phyloP scores from a whole-genome alignment of 2,329 filamentous ascomycete genomes.

The Ceratocystis ficicola region DNA sequence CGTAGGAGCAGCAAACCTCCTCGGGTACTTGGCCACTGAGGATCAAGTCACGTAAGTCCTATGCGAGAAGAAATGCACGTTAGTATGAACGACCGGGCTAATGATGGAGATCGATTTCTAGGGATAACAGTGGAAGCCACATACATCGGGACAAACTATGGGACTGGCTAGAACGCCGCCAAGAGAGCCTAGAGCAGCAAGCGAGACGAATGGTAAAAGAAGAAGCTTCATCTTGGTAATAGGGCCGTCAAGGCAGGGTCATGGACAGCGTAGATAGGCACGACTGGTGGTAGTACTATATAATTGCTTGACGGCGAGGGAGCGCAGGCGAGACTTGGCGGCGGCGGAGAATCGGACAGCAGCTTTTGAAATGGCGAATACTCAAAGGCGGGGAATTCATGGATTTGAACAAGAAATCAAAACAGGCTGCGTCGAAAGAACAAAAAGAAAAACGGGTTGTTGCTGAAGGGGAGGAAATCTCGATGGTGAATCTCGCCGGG shows the following conservation, averaged over 20 bases:
- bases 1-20: constrained; percentile 44
- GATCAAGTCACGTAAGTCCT: constrained; percentile 32
- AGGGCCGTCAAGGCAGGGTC: background rate
- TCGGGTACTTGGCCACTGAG: constrained; percentile 37
- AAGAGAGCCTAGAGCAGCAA: background rate
- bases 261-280: background rate
- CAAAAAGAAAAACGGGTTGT: background rate
- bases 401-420: background rate
- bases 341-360: background rate
- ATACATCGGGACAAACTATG: constrained; percentile 20
- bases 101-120: background rate
- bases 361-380: background rate
- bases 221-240: constrained; percentile 7
- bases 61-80: background rate
- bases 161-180: constrained; percentile 14
- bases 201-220: background rate
- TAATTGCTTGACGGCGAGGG: background rate
- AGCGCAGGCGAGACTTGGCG: background rate
- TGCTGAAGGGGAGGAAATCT: no score
- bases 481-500: no score
- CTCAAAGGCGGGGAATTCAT: background rate
- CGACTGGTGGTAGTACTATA: background rate
- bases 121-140: background rate
- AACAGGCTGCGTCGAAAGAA: background rate
- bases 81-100: background rate